Evolutionary conservation across 1,139 yeast species (phyloP).

Genomic region (Scheffersomyces quercinus): DNA sequence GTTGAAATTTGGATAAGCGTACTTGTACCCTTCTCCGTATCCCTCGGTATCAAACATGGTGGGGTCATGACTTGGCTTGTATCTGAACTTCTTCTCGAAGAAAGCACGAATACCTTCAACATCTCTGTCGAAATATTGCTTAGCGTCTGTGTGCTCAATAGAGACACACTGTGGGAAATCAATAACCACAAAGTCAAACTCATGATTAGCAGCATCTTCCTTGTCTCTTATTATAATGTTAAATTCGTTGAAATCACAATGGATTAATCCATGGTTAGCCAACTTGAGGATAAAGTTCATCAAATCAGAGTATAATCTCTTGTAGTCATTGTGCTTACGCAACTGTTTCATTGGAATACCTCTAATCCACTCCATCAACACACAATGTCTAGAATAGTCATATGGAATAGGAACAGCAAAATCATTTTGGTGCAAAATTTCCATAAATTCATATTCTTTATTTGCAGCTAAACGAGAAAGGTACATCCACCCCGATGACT

Average conservation of each 20-base stretch:
- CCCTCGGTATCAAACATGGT: constrained; percentile 77
- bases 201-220: constrained; percentile 51
- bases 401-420: constrained; percentile 87
- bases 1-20: constrained; percentile 77
- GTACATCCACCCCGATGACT: constrained; percentile 85
- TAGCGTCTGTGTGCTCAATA: constrained; percentile 87
- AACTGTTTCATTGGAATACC: constrained; percentile 91
- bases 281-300: constrained; percentile 84
- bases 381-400: constrained; percentile 89
- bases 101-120: constrained; percentile 85
- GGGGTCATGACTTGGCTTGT: constrained; percentile 61
- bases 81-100: constrained; percentile 76
- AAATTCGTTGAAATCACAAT: constrained; percentile 96
- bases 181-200: constrained; percentile 76
- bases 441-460: constrained; percentile 89
- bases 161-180: constrained; percentile 99
- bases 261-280: constrained; percentile 88
- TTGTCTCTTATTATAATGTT: constrained; percentile 81
- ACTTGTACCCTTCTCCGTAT: constrained; percentile 73
- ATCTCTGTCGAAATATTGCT: constrained; percentile 84
- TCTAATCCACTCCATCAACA: constrained; percentile 85
- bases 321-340: constrained; percentile 65
- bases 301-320: constrained; percentile 73
- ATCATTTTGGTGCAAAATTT: constrained; percentile 67
- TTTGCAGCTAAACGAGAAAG: constrained; percentile 87